Evolutionary conservation across 1,139 yeast species (phyloP).

Genomic region (Wickerhamiella pararugosa): DNA sequence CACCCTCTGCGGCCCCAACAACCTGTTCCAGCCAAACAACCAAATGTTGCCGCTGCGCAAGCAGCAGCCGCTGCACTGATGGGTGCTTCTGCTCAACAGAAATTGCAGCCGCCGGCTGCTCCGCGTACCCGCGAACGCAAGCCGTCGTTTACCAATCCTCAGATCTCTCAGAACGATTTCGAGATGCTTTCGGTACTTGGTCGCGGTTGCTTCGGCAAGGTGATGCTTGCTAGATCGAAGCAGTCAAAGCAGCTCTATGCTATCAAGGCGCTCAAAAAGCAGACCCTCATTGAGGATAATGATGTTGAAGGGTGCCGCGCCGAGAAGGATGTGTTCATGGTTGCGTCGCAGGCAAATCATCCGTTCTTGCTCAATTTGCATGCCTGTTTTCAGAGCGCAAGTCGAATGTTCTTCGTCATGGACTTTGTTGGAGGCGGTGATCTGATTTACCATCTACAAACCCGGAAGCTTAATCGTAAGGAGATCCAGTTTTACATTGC

Average conservation of each 20-base stretch:
- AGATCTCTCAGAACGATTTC: constrained; percentile 88
- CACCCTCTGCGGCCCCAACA: too few species aligned
- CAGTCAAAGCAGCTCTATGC: constrained; percentile 71
- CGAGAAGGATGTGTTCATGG: constrained; percentile 79
- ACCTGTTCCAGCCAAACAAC: too few species aligned
- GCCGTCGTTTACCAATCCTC: constrained; percentile 28
- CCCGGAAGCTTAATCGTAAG: constrained; percentile 70
- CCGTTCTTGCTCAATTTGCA: constrained; percentile 83
- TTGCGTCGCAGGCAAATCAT: constrained; percentile 81
- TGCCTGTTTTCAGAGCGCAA: constrained; percentile 95
- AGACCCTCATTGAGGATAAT: constrained; percentile 84
- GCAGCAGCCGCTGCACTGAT: background rate
- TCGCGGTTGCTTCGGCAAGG: constrained; percentile 95
- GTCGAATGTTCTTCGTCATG: constrained; percentile 96
- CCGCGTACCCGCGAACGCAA: background rate
- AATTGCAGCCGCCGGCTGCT: background rate
- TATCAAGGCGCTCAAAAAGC: constrained; percentile 87
- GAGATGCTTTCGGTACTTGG: constrained; percentile 87
- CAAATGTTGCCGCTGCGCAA: too few species aligned
- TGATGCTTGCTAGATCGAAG: constrained; percentile 87
- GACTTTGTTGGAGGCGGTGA: constrained; percentile 96
- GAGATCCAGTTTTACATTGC: constrained; percentile 96
- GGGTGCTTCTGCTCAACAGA: background rate
- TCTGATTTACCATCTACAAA: constrained; percentile 97
- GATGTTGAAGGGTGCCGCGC: constrained; percentile 91